Base-by-base conservation (phyloP, 768 basidiomycete species). In the Tulasnella sp. region DNA sequence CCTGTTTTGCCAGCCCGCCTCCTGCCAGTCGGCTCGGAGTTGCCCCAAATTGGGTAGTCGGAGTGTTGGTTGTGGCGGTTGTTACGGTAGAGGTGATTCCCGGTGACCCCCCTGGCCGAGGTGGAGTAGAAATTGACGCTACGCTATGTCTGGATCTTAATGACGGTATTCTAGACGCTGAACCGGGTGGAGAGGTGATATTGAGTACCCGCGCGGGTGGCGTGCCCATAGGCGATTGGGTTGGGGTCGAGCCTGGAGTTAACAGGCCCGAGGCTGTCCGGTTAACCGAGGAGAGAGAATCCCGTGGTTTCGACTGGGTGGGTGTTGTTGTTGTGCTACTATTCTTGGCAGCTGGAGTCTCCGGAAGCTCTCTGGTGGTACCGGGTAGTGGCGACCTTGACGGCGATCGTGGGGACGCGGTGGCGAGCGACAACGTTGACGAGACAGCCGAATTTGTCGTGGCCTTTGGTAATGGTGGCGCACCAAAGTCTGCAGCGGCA, bases 171-270 rank as follows among this genome's bases (percentile, higher is more conserved):
- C 71, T 38, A 34, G 78, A 74, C 18, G 42, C 24, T 34, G 78
- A 44, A 1, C 39, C 78, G 7, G 78, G 78, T 42, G 78, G 78
- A 2, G 78, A 73, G 73, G 71, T 44, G 46, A 77, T 77, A 77
- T 62, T 77, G 31, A 77, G 42, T 36, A 40, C 58, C 62, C 76
- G 76, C 18, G 78, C 10, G 18, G 78, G 78, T 9, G 71, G 78
- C 38, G 71, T 73, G 39, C 71, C 71, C 40, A 58, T 74, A 6
- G 78, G 78, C 34, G 78, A 79, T 36, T 74, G 71, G 21, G 38
- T 79, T 24, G 78, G 78, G 14, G 78, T 79, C 39, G 78, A 72
- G 24, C 78, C n/a, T 36, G 78, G 78, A 18, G 78, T 79, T n/a
- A 79, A 34, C 40, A 79, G 40, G 6, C 78, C 78, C 31, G 78